phyloP scores from a whole-genome alignment of 495 filamentous ascomycete species.

The Xylaria castorea region DNA sequence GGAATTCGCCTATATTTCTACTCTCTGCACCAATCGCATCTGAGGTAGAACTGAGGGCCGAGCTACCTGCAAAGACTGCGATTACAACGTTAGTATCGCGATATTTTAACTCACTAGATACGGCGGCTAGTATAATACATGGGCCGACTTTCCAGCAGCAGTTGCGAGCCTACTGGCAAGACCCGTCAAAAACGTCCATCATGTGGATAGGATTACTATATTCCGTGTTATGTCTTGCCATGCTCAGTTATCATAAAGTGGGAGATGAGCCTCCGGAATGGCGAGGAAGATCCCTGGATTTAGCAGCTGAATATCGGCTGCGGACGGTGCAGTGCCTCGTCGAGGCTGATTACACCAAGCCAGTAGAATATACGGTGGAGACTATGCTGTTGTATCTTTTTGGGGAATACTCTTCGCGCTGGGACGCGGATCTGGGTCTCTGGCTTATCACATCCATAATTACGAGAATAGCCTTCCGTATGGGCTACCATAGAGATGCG shows the following conservation, averaged over 20 bases:
- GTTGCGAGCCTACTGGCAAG: conserved; percentile 87
- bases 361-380: conserved; percentile 85
- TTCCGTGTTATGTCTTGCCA: conserved; percentile 84
- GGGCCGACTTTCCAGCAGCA: conserved; percentile 84
- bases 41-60: conserved; percentile 76
- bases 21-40: conserved; percentile 74
- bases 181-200: conserved; percentile 77
- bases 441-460: conserved; percentile 85
- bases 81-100: conserved; percentile 81
- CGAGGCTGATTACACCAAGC: conserved; percentile 88
- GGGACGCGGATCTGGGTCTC: conserved; percentile 80
- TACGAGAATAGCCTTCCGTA: conserved; percentile 85
- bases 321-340: conserved; percentile 88
- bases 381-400: conserved; percentile 84
- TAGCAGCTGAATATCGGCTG: conserved; percentile 79
- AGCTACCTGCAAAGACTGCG: conserved; percentile 79
- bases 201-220: conserved; percentile 93
- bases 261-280: conserved; percentile 92
- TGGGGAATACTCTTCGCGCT: conserved; percentile 77
- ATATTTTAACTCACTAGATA: conserved; percentile 68
- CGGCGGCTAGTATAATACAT: conserved; percentile 75
- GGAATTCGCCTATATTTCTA: conserved; percentile 72
- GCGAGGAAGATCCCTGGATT: conserved; percentile 71
- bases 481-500: conserved; percentile 95
- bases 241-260: conserved; percentile 88